Evolutionary conservation across 768 basidiomycete species (phyloP).

Genomic region (Tylopilus intermedius): DNA sequence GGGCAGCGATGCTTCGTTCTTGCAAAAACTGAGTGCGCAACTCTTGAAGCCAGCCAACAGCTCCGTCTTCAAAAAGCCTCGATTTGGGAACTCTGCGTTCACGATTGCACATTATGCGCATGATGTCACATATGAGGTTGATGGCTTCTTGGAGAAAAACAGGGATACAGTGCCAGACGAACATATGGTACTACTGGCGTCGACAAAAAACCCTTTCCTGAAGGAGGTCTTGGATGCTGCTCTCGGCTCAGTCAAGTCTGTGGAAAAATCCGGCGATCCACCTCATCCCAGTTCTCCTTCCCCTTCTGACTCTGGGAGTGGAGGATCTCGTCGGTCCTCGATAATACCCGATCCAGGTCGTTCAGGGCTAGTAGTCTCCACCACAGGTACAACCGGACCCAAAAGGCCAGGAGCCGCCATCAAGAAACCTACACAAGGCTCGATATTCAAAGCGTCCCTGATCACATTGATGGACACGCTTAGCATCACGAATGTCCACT

Average conservation of each 20-base stretch:
- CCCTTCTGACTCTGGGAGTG: slow-evolving; percentile 71
- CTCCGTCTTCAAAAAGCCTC: slow-evolving; percentile 92
- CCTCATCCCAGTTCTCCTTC: slow-evolving; percentile 72
- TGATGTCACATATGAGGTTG: slow-evolving; percentile 97
- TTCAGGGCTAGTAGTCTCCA: slow-evolving; percentile 58
- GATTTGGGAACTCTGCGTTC: slow-evolving; percentile 97
- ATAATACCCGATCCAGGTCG: slow-evolving; percentile 86
- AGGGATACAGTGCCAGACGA: slow-evolving; percentile 98
- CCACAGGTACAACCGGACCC: slow-evolving; percentile 34
- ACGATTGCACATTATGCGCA: slow-evolving; percentile 97
- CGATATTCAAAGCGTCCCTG: slow-evolving; percentile 95
- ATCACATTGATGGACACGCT: slow-evolving; percentile 96
- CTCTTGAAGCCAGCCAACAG: slow-evolving; percentile 82
- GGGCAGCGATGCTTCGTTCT: slow-evolving; percentile 87
- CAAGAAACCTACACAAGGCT: slow-evolving; percentile 95
- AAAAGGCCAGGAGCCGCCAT: slow-evolving; percentile 66
- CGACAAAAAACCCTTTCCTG: slow-evolving; percentile 87
- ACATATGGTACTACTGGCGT: slow-evolving; percentile 82
- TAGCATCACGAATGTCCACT: slow-evolving; percentile 95
- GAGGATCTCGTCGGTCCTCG: slow-evolving; percentile 74
- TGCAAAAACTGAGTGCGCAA: slow-evolving; percentile 87
- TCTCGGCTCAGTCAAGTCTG: slow-evolving; percentile 62
- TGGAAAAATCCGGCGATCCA: slow-evolving; percentile 44
- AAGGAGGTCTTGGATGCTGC: slow-evolving; percentile 93
- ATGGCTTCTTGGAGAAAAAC: slow-evolving; percentile 98